These are phyloP conservation scores for Hygrophila difformis DNA, from an alignment of 257 asterid species.

Conservation along the genomic window DNA sequence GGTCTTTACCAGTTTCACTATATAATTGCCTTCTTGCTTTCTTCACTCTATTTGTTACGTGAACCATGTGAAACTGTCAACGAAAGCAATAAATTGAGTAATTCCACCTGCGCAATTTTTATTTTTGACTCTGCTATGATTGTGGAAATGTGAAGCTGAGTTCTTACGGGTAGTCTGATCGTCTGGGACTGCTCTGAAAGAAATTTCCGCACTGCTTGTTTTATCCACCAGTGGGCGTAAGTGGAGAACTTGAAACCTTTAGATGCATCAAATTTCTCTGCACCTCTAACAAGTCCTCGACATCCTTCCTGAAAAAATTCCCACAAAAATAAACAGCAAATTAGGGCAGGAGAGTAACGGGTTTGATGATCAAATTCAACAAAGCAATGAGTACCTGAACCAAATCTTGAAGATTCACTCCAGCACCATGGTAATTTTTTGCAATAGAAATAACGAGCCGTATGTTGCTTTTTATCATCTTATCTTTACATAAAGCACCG, in stretches of 20 bases:
- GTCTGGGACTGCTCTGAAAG: constrained; percentile 69
- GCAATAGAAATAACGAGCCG: constrained; percentile 93
- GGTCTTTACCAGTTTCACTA: constrained; percentile 63
- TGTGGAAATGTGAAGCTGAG: constrained; percentile 6
- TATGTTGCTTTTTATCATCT: constrained; percentile 88
- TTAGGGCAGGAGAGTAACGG: background rate
- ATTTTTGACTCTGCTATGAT: background rate
- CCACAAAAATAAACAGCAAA: background rate
- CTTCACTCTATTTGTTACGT: constrained; percentile 82
- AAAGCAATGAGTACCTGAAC: constrained; percentile 63
- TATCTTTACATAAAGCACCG: constrained; percentile 75
- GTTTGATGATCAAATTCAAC: background rate
- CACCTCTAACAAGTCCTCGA: constrained; percentile 80
- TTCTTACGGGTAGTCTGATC: constrained; percentile 55
- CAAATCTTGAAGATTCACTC: constrained; percentile 92
- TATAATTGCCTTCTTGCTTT: constrained; percentile 79
- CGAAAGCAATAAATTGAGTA: constrained; percentile 10
- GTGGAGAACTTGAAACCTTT: constrained; percentile 94
- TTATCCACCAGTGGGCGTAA: constrained; percentile 99
- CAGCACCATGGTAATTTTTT: constrained; percentile 82
- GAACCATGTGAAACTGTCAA: constrained; percentile 82
- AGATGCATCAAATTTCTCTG: constrained; percentile 83
- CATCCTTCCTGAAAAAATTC: constrained; percentile 78
- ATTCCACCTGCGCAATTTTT: no score
- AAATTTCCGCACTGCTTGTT: constrained; percentile 66